Base-by-base conservation (phyloP, 345 rosid species). In the Camelina neglecta region DNA sequence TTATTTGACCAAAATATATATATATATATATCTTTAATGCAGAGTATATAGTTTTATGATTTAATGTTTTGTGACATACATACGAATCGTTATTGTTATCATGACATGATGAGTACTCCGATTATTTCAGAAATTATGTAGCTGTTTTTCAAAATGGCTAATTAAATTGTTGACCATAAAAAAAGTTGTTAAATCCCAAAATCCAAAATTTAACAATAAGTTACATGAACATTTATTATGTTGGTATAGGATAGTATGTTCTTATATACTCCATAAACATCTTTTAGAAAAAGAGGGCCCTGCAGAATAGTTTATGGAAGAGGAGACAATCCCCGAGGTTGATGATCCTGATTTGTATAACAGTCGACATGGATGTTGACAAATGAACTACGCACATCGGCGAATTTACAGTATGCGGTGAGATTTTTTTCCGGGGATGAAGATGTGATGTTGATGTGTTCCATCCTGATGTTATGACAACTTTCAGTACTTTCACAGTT, bases 371-470 rank as follows among this genome's bases (percentile, higher is more conserved):
- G 12, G 5, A 56, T 56, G 65, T 44, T 39, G 24, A 74, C 77
- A 48, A 21, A 55, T 9, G n/a, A 47, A 56, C 29, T 33, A 21
- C 6, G 1, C 2, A 74, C 71, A 54, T 74, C 39, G 5, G 77
- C 77, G 9, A 42, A 65, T 65, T 35, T 55, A 26, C 79, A 75
- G 20, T 35, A 58, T 11, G 79, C 16, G 2, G 10, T 36, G 39
- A 67, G 61, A 35, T 23, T 26, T 9, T 23, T 48, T 2, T 15
- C n/a, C 21, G 67, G 67, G 5, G 45, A 13, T 56, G 79, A 31
- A 29, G 79, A 69, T 29, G 79, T 69, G 13, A 69, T 51, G 16
- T 69, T 49, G 38, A 75, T 53, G 23, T 75, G 56, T 7, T 75
- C 74, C 55, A 75, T 16, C 15, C 42, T 48, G 23, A 69, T 75